Evolutionary conservation across 1,284 basidiomycete genomes (phyloP), one percentile per base, ranked within the genome.

Genomic region (Ustilago crameri): DNA sequence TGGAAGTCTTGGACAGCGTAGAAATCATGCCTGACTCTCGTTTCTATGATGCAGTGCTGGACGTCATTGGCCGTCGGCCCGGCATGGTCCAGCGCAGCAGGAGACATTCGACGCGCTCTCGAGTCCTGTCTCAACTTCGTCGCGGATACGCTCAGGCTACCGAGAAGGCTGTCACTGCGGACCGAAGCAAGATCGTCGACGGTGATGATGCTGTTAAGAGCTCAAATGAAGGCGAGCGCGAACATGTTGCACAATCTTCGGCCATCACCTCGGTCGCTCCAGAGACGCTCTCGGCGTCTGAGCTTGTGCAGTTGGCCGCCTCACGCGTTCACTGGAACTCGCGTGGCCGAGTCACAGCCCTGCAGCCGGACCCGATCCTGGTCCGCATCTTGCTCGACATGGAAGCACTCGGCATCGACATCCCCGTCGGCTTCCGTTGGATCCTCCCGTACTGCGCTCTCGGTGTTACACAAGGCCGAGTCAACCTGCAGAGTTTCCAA

Each of bases 391-490:
- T 74, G 23, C 34, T 65, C 14, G 65, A 74, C 45, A 62, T 69
- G 65, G 44, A 58, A 41, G 52, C 59, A 17, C 46, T 74, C 15
- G 26, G 24, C 2, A 22, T 69, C 18, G 26, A 42, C n/a, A 53
- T 74, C 15, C 70, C 70, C 15, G 45, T 55, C 4, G 70, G n/a
- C 2, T 68, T 41, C 51, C 49, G 56, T 9, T 73, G 69, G 69
- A 38, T 71, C 2, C 49, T 62, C 9, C 18, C 50, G 5, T 49
- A 62, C 50, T 60, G 57, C 30, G 23, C 40, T 9, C 27, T 49
- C 9, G 37, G 44, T 1, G 15, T 38, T 9, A 12, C 45, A 22
- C 2, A 15, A 18, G 9, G 12, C 7, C 10, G 18, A n/a, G 18
- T 4, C 32, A 4, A 45, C 37, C 34, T 60, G 23, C 35, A 49